Base-by-base conservation (phyloP, 2,329 filamentous ascomycete genomes). In the Fusarium tricinctum region DNA sequence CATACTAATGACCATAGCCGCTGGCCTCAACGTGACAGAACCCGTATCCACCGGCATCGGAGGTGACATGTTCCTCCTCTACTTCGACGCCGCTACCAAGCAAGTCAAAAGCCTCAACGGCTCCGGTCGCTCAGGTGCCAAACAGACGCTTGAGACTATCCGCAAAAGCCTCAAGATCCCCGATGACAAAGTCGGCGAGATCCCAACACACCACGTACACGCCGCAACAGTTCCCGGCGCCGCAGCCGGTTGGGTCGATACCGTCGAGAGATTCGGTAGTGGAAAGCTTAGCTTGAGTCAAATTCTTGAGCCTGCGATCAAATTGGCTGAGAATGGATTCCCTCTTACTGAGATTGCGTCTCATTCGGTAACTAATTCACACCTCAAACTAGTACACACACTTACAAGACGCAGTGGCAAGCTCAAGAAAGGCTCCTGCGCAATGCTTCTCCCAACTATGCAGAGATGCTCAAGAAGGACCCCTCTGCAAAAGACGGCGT, bases 61-160 rank as follows among this genome's bases (percentile, higher is more conserved):
- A 58, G 96, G 96, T 66, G 96, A 99, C 81, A 94, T 97, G 89
- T 99, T 98, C 81, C 94, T 94, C 78, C 88, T 98, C 35, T 97
- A 89, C 84, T 98, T 95, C 82, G 88, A 97, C 76, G 93, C 93
- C 42, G 87, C 91, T 72, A 92, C 90, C 0, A 91, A 92, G 76
- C 91, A 92, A 67, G 91, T 98, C 10, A 91, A 89, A 55, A 92
- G 94, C 12, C 83, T 98, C 79, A 99, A 99, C 79, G 96, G 94
- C 20, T 97, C 94, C 2, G 96, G 96, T n/a, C 89, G 96, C 28
- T 88, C 93, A 5, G 89, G 92, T 6, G 84, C 81, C 51, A 88
- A 90, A 38, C 89, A 82, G 66, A 92, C 89, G 0, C 84, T 97
- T 1, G 90, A 93, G 53, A 85, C 83, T 32, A 85, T 97, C 55